Base-by-base conservation (phyloP, 78 protist species). In the Dictyostelium capitatum region DNA sequence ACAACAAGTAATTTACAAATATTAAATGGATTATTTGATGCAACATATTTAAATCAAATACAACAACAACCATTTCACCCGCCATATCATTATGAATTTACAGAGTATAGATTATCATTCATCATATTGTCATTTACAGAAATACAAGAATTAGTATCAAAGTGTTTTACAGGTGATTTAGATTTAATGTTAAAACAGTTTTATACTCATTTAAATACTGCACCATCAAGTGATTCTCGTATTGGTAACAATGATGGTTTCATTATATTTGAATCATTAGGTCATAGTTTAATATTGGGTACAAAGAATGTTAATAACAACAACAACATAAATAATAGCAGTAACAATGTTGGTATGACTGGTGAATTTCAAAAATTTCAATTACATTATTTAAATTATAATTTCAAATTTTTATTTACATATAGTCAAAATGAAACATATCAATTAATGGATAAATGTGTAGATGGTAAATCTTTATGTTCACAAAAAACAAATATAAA, bases 61-160 rank as follows among this genome's bases (percentile, higher is more conserved):
- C 56, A 8, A 51, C 56, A 51, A 51, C 56, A 51, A 51, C 15
- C 1, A 51, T 14, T 14, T 12, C 10, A 51, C 6, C 6, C 25
- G 9, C 69, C 73, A n/a, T 65, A 25, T 65, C 73, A 65, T 65
- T 65, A 25, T 65, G 47, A 65, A 28, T 23, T 65, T 65, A 65
- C 23, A 30, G 20, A 65, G 28, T 14, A 65, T 65, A 65, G n/a
- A 59, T 12, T 59, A 23, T 59, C 69, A 4, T 59, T 59, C 25
- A 59, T 59, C 7, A 23, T 59, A 23, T 8, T 59, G n/a, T 59
- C 69, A 20, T 30, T 11, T 23, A 4, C 9, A 23, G 69, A 59
- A 15, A 59, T 59, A 8, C 69, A 59, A 59, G 69, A 59, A 14
- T n/a, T 59, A n/a, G 25, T 37, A 37, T 37, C 43, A 37, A 37